Base-by-base conservation (phyloP, 2,329 filamentous ascomycete genomes). In the Sclerotinia spermophila region DNA sequence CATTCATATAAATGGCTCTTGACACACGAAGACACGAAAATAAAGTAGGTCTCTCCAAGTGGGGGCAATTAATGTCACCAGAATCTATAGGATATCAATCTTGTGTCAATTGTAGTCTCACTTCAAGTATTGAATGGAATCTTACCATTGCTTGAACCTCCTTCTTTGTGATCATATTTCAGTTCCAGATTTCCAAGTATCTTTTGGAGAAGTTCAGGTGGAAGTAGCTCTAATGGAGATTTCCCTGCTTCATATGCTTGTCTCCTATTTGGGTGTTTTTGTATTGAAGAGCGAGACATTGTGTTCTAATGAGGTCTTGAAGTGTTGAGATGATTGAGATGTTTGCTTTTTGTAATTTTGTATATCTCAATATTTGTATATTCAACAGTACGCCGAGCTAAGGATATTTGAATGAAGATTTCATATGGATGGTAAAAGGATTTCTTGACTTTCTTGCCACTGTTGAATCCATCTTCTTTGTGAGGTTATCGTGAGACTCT, bases 21-120 rank as follows among this genome's bases (percentile, higher is more conserved):
- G 90, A 94, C 27, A 90, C 87, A 74, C 92, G 81, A 58, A 94
- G 84, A 75, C 92, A 86, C 19, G 90, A 87, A 81, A 93, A 89
- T 71, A 94, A 83, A 78, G 94, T 91, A 72, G 90, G 85, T 40
- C 56, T 69, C 38, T 94, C 93, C 73, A 91, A 90, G 48, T 88
- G 87, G 35, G 42, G 15, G 42, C 27, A 40, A 27, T 40, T 56
- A 40, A 35, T 27, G 24, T 69, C 59, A 27, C 59, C 40, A 15
- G 45, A 53, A 42, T 66, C 60, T 66, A 33, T 30, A 7, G 30
- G 30, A 35, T 40, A 33, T 69, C n/a, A 51, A 58, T 60, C 35
- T 35, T 11, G 27, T 27, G 17, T 30, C 44, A 66, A 27, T 40
- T 56, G 38, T n/a, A 27, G 13, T 24, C n/a, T 19, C 5, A 62